Evolutionary conservation across 148 eudicot genomes (phyloP).

Genomic region (Rhododendron ferrugineum): DNA sequence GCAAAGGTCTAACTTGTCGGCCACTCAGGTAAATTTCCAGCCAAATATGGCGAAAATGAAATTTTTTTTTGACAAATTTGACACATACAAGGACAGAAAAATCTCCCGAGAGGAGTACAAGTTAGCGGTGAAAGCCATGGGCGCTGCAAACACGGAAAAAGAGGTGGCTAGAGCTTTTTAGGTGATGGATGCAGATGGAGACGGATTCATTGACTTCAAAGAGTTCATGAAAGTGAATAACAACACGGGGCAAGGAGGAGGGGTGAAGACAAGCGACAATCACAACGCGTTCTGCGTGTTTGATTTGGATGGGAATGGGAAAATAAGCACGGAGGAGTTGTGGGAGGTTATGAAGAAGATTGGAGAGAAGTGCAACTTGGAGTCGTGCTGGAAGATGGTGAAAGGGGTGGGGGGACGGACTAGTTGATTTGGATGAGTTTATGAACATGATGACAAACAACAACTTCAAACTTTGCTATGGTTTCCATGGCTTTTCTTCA

Average conservation of each 20-base stretch:
- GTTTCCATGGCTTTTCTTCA: not conserved
- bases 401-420: conserved; percentile 56
- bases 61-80: no score
- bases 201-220: conserved; percentile 48
- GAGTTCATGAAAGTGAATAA: conserved; percentile 56
- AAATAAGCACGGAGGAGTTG: conserved; percentile 51
- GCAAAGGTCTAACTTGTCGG: no score
- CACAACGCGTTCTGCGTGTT: conserved; percentile 40
- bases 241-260: conserved; percentile 15
- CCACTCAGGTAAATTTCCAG: no score
- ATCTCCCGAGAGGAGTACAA: conserved; percentile 47
- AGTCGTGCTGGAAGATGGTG: conserved; percentile 27
- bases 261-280: conserved; percentile 32
- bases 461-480: conserved; percentile 22
- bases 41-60: no score
- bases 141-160: conserved; percentile 14
- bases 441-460: conserved; percentile 45
- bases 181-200: conserved; percentile 48
- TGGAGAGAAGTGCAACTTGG: no score
- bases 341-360: conserved; percentile 25
- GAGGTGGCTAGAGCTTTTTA: conserved; percentile 30
- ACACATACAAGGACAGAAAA: no score
- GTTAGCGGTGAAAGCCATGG: not conserved
- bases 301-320: conserved; percentile 59
- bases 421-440: conserved; percentile 48